phyloP scores from a whole-genome alignment of 2,329 filamentous ascomycete species.

The Aureobasidium uvarum region DNA sequence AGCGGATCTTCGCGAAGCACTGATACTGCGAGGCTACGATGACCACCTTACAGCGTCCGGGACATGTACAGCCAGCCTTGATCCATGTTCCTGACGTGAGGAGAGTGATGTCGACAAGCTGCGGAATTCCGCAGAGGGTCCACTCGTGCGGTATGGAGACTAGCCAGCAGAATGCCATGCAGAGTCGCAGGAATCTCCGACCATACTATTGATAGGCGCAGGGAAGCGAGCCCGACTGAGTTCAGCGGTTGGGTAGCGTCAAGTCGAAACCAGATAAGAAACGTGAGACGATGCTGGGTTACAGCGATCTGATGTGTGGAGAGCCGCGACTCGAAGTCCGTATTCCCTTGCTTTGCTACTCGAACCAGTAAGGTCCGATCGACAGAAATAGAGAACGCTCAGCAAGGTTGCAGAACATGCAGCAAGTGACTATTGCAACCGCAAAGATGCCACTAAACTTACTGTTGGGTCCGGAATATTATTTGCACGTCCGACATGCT shows the following conservation, averaged over 20 bases:
- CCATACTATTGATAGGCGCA: conserved; percentile 27
- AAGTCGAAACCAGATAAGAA: conserved; percentile 37
- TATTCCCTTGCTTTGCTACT: conserved; percentile 25
- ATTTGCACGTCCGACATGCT: conserved; percentile 20
- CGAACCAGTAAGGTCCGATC: conserved; percentile 26
- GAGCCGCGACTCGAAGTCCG: conserved; percentile 28
- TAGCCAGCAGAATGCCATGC: conserved; percentile 27
- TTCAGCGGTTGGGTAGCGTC: conserved; percentile 24
- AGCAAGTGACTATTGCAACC: conserved; percentile 17
- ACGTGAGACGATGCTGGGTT: conserved; percentile 39
- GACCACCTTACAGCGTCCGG: conserved; percentile 36
- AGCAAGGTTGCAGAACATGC: conserved; percentile 26
- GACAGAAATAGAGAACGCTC: conserved; percentile 25
- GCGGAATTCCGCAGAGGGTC: conserved; percentile 33
- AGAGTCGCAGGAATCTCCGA: conserved; percentile 27
- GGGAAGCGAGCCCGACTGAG: conserved; percentile 25
- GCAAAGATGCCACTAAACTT: conserved; percentile 24
- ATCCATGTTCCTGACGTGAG: conserved; percentile 41
- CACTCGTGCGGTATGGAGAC: conserved; percentile 25
- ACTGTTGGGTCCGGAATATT: conserved; percentile 24
- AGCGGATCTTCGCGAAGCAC: conserved; percentile 42
- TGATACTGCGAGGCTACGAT: conserved; percentile 34
- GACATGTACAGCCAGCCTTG: conserved; percentile 42
- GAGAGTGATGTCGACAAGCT: conserved; percentile 39
- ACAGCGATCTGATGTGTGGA: conserved; percentile 28